phyloP scores from a whole-genome alignment of 768 basidiomycete species.

The Suillus spraguei region DNA sequence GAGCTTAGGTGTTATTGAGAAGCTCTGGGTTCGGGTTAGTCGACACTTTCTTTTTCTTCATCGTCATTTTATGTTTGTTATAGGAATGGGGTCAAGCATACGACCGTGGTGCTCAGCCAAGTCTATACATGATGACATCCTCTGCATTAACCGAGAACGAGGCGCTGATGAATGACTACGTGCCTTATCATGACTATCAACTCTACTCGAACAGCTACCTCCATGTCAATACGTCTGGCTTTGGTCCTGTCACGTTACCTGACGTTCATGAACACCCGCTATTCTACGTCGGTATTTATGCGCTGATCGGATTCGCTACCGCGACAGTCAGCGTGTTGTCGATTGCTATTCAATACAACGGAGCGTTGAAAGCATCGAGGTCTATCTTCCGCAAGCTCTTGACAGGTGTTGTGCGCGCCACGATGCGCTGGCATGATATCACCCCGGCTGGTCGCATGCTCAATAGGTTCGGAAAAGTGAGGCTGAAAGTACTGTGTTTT shows the following conservation, averaged over 20 bases:
- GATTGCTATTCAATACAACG: constrained; percentile 59
- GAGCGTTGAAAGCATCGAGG: constrained; percentile 40
- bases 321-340: constrained; percentile 50
- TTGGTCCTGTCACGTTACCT: constrained; percentile 37
- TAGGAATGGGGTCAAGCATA: constrained; percentile 35
- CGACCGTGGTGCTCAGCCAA: not conserved
- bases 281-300: constrained; percentile 73
- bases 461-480: constrained; percentile 78
- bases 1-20: constrained; percentile 28
- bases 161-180: constrained; percentile 26
- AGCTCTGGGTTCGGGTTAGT: constrained; percentile 33
- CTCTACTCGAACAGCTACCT: constrained; percentile 21
- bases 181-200: constrained; percentile 22
- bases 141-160: constrained; percentile 31
- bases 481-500: constrained; percentile 2
- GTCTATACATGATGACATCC: constrained; percentile 24
- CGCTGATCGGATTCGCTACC: constrained; percentile 54
- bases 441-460: constrained; percentile 84
- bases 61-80: not conserved
- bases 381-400: constrained; percentile 54
- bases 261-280: constrained; percentile 60
- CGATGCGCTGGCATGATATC: constrained; percentile 84
- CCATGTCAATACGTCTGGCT: constrained; percentile 17
- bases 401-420: constrained; percentile 72
- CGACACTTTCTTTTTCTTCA: not conserved